A percentile compares a stretch with the other conserved stretches of the same genome.
Evolutionary conservation across 352 stramenopile genomes (phyloP).

Genomic region (Globisporangium paroecandrum): DNA sequence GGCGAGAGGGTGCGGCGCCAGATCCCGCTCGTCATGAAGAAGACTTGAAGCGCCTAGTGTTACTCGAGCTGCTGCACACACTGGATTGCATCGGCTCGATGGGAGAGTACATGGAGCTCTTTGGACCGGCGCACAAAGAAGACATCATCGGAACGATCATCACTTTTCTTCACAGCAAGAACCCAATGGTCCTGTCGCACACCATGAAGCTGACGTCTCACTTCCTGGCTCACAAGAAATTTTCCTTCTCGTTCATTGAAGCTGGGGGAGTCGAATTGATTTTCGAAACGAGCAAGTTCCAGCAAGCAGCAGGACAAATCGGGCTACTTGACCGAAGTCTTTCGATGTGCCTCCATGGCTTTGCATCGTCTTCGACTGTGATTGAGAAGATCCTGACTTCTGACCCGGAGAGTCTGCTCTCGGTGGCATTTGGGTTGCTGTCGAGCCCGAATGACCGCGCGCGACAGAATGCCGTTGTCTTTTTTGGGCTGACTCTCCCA

Average conservation of each 20-base stretch:
- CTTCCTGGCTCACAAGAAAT: conserved; percentile 86
- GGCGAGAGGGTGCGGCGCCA: conserved; percentile 9
- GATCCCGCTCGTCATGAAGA: conserved; percentile 66
- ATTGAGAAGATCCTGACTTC: conserved; percentile 68
- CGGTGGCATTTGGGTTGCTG: conserved; percentile 56
- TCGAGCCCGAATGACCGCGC: conserved; percentile 78
- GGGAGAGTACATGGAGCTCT: conserved; percentile 83
- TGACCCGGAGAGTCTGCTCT: conserved; percentile 57
- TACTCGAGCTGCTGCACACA: conserved; percentile 81
- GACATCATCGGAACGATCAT: conserved; percentile 80
- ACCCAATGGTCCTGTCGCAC: conserved; percentile 71
- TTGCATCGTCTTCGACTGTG: conserved; percentile 74
- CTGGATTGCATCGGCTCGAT: conserved; percentile 82
- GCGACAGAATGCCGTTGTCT: conserved; percentile 79
- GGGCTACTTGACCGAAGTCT: conserved; percentile 69
- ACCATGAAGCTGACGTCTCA: conserved; percentile 83
- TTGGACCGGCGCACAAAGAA: conserved; percentile 77
- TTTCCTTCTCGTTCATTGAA: conserved; percentile 75
- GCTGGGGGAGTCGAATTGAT: conserved; percentile 68
- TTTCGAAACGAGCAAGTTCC: conserved; percentile 52
- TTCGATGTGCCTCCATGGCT: conserved; percentile 83
- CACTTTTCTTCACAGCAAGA: conserved; percentile 83
- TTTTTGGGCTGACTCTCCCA: conserved; percentile 73
- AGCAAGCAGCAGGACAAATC: conserved; percentile 55
- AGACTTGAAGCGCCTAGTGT: conserved; percentile 70